phyloP scores from a whole-genome alignment of 106 monocot species.

The Dactylorhiza incarnata region DNA sequence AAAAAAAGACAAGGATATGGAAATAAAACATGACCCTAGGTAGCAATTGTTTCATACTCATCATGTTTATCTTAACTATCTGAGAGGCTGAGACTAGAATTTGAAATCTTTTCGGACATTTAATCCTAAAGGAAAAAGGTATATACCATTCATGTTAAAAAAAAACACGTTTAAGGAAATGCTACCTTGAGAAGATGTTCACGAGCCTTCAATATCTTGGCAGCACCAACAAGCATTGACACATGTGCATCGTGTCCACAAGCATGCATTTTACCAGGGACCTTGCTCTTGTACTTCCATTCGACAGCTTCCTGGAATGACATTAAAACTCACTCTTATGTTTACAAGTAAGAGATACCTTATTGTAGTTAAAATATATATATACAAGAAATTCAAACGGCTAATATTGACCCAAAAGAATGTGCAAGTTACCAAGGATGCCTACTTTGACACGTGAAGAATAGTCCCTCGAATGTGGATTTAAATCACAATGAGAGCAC shows the following conservation, averaged over 20 bases:
- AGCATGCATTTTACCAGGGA: slow-evolving; percentile 66
- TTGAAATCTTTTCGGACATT: not conserved
- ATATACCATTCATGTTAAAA: not conserved
- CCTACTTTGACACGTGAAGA: too few species aligned
- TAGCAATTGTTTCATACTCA: not conserved
- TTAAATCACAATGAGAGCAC: too few species aligned
- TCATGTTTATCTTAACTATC: not conserved
- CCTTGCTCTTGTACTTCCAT: slow-evolving; percentile 60
- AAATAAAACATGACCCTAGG: not conserved
- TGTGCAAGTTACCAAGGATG: not conserved
- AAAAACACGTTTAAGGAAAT: not conserved
- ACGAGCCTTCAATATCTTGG: slow-evolving; percentile 44
- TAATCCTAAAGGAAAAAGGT: not conserved
- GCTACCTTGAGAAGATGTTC: slow-evolving; percentile 45
- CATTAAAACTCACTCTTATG: not conserved
- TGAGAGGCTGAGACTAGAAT: not conserved
- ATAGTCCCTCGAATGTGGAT: too few species aligned
- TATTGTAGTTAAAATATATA: not conserved
- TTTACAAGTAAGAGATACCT: not conserved
- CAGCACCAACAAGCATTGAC: slow-evolving; percentile 66
- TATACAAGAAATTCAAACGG: not conserved
- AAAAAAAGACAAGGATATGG: not conserved
- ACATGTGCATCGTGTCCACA: slow-evolving; percentile 76
- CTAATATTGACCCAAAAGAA: not conserved
- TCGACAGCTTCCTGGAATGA: slow-evolving; percentile 42